Percentiles rank a stretch among this genome's conserved stretches.
phyloP scores from a whole-genome alignment of 306 rosid species.

The Lotus japonicus region DNA sequence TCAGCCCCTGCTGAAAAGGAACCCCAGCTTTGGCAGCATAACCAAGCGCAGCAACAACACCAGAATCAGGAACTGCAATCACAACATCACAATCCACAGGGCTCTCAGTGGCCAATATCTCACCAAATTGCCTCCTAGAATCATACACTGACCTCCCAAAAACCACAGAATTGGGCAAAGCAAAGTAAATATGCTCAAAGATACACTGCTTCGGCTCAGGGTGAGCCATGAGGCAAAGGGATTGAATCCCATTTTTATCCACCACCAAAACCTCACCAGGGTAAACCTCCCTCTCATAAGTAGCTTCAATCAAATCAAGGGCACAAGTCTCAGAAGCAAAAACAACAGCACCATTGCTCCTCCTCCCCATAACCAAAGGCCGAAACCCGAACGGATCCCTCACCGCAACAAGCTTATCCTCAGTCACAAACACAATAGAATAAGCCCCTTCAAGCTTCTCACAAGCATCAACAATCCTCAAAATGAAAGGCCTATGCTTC shows the following conservation, averaged over 20 bases:
- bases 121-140: constrained; percentile 68
- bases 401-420: constrained; percentile 84
- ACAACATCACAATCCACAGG: constrained; percentile 95
- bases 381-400: constrained; percentile 81
- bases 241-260: constrained; percentile 70
- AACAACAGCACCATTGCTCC: constrained; percentile 88
- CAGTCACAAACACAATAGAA: constrained; percentile 78
- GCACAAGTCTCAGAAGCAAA: constrained; percentile 98
- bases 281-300: constrained; percentile 80
- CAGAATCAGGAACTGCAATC: constrained; percentile 93
- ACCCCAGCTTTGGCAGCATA: constrained; percentile 92
- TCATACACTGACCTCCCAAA: constrained; percentile 85
- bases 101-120: constrained; percentile 74
- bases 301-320: constrained; percentile 90
- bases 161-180: constrained; percentile 77
- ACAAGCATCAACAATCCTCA: constrained; percentile 87
- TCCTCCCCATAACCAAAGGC: constrained; percentile 91
- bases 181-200: constrained; percentile 94
- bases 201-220: constrained; percentile 78
- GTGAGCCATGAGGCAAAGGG: constrained; percentile 83
- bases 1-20: constrained; percentile 87
- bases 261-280: constrained; percentile 94
- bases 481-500: constrained; percentile 64
- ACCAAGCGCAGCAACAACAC: constrained; percentile 94
- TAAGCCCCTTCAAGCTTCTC: constrained; percentile 88